Evolutionary conservation across 768 basidiomycete species (phyloP).

Genomic region (Inosperma sp.): DNA sequence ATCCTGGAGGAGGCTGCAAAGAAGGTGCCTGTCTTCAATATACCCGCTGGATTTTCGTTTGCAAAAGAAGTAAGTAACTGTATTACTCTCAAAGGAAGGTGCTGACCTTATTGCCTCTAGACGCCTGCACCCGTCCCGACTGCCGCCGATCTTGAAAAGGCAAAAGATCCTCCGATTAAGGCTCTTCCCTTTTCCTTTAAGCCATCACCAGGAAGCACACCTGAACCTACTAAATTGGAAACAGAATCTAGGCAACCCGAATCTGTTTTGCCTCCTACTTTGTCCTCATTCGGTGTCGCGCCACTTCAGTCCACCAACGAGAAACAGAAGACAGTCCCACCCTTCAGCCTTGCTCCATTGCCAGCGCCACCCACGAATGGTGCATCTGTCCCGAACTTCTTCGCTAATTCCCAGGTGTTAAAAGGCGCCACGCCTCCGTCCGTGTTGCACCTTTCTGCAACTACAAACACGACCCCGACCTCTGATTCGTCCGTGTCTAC

Average conservation of each 20-base stretch:
- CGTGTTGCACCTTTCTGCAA: conserved; percentile 12
- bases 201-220: conserved; percentile 15
- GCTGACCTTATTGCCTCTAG: conserved; percentile 23
- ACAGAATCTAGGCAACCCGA: background rate
- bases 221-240: background rate
- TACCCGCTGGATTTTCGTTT: conserved; percentile 64
- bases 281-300: too few relatives aligned
- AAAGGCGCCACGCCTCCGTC: conserved; percentile 27
- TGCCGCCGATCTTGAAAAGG: conserved; percentile 34
- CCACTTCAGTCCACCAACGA: too few relatives aligned
- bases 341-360: conserved; percentile 4
- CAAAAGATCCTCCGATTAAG: conserved; percentile 63
- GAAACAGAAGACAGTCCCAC: too few relatives aligned
- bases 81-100: too few relatives aligned
- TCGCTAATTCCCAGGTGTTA: conserved; percentile 47
- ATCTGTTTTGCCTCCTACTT: too few relatives aligned
- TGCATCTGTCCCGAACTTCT: conserved; percentile 57
- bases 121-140: conserved; percentile 28
- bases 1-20: conserved; percentile 52
- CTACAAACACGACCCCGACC: conserved; percentile 9
- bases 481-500: too few relatives aligned
- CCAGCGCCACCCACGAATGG: conserved; percentile 9
- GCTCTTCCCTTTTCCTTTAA: conserved; percentile 62
- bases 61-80: conserved; percentile 38
- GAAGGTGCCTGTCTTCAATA: conserved; percentile 52